phyloP scores from a whole-genome alignment of 768 basidiomycete genomes.

The Phanerochaete carnosa region DNA sequence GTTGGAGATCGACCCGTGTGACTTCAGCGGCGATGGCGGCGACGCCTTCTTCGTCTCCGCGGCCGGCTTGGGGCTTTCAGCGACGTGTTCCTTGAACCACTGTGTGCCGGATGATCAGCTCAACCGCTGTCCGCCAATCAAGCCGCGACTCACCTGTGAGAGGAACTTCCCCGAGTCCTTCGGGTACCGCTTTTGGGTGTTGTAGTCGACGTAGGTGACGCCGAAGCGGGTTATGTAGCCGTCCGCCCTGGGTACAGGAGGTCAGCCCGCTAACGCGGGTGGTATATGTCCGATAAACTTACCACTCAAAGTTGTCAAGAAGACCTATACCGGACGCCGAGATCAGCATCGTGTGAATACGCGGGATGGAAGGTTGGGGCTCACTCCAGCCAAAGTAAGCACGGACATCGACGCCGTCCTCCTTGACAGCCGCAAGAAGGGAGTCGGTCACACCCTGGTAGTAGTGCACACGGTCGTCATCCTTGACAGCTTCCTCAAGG shows the following conservation, averaged over 20 bases:
- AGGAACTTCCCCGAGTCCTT: constrained; percentile 61
- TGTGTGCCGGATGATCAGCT: background rate
- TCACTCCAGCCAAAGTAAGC: constrained; percentile 70
- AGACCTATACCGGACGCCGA: constrained; percentile 39
- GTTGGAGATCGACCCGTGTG: background rate
- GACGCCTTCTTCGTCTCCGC: background rate
- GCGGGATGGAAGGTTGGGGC: constrained; percentile 20
- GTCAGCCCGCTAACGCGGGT: background rate
- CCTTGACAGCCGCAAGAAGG: constrained; percentile 52
- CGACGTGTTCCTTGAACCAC: constrained; percentile 32
- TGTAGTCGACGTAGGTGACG: constrained; percentile 68
- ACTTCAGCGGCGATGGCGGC: background rate
- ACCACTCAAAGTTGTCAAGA: constrained; percentile 72
- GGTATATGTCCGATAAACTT: background rate
- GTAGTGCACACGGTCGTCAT: constrained; percentile 64
- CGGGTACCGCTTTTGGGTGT: constrained; percentile 62
- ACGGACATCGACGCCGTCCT: constrained; percentile 61
- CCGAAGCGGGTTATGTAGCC: constrained; percentile 68
- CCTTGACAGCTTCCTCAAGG: constrained; percentile 49
- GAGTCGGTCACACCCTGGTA: constrained; percentile 56
- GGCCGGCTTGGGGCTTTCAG: constrained; percentile 4
- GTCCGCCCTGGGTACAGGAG: constrained; percentile 42
- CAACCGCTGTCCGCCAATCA: background rate
- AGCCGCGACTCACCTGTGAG: constrained; percentile 39
- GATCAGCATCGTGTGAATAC: background rate